Evolutionary conservation across 371 early-diverging fungal genomes (phyloP), one percentile per base, ranked within the genome.

Genomic region (Mortierella polycephala): DNA sequence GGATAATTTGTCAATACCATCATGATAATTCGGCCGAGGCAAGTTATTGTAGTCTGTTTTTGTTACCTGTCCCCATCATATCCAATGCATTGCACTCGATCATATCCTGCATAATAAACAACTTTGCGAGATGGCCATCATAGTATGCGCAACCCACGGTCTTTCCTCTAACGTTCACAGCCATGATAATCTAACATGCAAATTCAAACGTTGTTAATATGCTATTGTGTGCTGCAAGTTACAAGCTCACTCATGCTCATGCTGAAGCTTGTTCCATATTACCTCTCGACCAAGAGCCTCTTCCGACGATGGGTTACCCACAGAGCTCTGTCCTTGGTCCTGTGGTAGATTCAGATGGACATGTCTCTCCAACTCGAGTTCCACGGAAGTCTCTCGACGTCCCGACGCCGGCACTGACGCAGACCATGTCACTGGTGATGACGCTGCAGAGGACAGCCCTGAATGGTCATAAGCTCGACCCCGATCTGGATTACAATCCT

Each of bases 31-130:
- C 30, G 30, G 30, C 30, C 30, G 30, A 30, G 30, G 30, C 30
- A 30, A 30, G 30, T 4, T 4, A 30, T 30, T 30, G 30, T 4
- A 30, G 30, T 30, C 30, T 2, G 30, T 30, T 30, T 30, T 30
- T 30, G 1, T 30, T 82, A 89, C 90, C 66, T 11, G 72, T 70
- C 21, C 70, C 49, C 4, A 83, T 60, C 40, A 84, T 67, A 16
- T 80, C 84, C 46, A 83, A 75, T 12, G 75, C 62, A 7, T 74
- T 52, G 30, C 83, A 75, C 53, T 88, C 89, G 0, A 60, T 47
- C 49, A 82, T 67, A 68, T 91, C 91, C 54, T 91, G 86, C 88
- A 90, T 87, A 21, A 90, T 64, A 55, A 77, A 86, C 10, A 91
- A 71, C 60, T 84, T 85, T 20, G 71, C 61, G 18, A 53, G 64